Base-by-base conservation (phyloP, 2,329 filamentous ascomycete species). In the Claviceps citrina region DNA sequence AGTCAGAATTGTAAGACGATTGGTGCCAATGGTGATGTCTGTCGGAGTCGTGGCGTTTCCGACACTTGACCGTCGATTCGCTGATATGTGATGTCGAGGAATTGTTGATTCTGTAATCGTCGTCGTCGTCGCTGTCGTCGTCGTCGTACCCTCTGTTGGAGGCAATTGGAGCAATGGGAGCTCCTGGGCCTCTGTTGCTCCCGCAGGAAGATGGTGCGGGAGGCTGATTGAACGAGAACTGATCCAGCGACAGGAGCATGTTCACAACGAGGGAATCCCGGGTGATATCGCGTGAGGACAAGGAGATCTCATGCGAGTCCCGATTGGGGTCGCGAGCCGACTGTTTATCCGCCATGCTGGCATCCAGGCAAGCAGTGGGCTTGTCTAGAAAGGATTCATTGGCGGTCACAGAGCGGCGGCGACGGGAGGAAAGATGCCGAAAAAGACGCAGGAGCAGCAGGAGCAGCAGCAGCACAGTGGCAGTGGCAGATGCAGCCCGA, bases 241-340 rank as follows among this genome's bases (percentile, higher is more conserved):
- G 82, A 61, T 94, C 89, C 47, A 98, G 78, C 31, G 87, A 94
- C 48, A 91, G 69, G 44, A 96, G 76, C 81, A 98, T 91, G 60
- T 95, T 93, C 60, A 91, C 82, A 44, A 98, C 85, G 49, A 98
- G 78, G 27, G 87, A 95, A 55, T 93, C 84, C 49, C 89, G 78
- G 31, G 83, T 84, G 46, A 84, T 76, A 56, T 84, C 76, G 45
- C 78, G 70, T 36, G 81, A 76, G 38, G 79, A 79, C 51, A 93
- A 70, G 43, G 84, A 87, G 46, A 95, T 70, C 58, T 94, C 87
- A 66, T 95, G 87, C 36, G 81, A 85, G 61, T 87, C 78, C 48
- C 71, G 65, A 40, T 25, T 20, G 35, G 58, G 54, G 49, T 46
- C 54, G 47, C 47, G 44, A 32, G 51, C 42, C 37, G 44, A 35